Evolutionary conservation across 2,329 filamentous ascomycete species (phyloP).

Genomic region (Corinectria fuckeliana): DNA sequence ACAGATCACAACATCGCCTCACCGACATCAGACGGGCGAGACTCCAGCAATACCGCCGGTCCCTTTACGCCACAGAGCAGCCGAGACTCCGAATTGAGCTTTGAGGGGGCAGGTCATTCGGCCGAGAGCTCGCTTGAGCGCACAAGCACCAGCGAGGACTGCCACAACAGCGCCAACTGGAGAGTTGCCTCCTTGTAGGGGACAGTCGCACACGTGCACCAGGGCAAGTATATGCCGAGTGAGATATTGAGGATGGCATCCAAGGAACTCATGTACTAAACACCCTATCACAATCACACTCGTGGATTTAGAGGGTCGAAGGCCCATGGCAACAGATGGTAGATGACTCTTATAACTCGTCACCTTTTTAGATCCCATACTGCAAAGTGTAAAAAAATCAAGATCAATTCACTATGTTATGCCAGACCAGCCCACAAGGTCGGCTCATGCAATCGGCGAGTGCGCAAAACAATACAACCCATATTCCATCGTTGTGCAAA

Average conservation of each 20-base stretch:
- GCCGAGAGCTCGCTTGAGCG: not conserved
- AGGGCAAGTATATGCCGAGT: slow-evolving; percentile 1
- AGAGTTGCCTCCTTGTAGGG: slow-evolving; percentile 6
- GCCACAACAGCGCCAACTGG: slow-evolving; percentile 6
- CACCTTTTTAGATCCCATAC: slow-evolving; percentile 5
- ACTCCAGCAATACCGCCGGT: slow-evolving; percentile 10
- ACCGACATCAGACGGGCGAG: slow-evolving; percentile 22
- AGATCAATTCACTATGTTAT: slow-evolving; percentile 2
- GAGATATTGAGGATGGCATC: not conserved
- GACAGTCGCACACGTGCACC: not conserved
- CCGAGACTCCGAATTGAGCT: slow-evolving; percentile 21
- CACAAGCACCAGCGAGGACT: slow-evolving; percentile 18
- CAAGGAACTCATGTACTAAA: slow-evolving; percentile 13
- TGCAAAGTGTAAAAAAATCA: slow-evolving; percentile 11
- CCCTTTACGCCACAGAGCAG: slow-evolving; percentile 19
- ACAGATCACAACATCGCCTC: slow-evolving; percentile 33
- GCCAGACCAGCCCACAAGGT: too few relatives aligned
- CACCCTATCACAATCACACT: slow-evolving; percentile 7
- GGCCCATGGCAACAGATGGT: slow-evolving; percentile 9
- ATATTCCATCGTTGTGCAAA: not conserved
- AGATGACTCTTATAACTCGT: slow-evolving; percentile 2
- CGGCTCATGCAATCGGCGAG: too few relatives aligned
- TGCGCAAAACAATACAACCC: not conserved
- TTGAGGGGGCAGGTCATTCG: slow-evolving; percentile 3
- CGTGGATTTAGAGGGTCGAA: slow-evolving; percentile 19